A percentile compares a stretch with the other conserved stretches of the same genome.
Conservation (phyloP, 768 basidiomycete species). For the Boletus sp. region DNA sequence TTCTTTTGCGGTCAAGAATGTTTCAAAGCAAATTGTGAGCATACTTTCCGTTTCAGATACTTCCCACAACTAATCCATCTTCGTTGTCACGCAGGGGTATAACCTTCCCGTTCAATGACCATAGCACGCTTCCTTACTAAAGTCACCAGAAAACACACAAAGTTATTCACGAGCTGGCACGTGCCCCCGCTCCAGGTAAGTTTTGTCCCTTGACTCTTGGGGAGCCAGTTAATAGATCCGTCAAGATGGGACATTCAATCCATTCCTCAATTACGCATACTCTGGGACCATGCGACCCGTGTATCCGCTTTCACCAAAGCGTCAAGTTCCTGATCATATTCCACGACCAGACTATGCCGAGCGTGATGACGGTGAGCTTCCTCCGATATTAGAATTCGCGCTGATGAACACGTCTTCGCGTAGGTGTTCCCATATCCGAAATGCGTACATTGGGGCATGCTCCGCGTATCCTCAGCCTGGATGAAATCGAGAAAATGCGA, state of each 20-base stretch:
- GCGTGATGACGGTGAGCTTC: slow-evolving; percentile 52
- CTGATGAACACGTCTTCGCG: slow-evolving; percentile 3
- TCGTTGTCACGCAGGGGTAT: slow-evolving; percentile 24
- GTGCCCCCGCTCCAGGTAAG: slow-evolving; percentile 24
- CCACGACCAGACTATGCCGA: slow-evolving; percentile 83
- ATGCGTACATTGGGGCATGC: slow-evolving; percentile 55
- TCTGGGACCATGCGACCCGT: slow-evolving; percentile 78
- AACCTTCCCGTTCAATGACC: not conserved
- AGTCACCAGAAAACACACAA: slow-evolving; percentile 76
- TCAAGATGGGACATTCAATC: slow-evolving; percentile 75
- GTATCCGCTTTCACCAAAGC: slow-evolving; percentile 83
- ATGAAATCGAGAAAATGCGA: slow-evolving; percentile 90
- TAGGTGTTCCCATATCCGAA: slow-evolving; percentile 64
- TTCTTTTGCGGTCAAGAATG: slow-evolving; percentile 96
- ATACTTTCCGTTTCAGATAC: not conserved
- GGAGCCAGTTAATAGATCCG: not conserved
- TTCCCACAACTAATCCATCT: not conserved
- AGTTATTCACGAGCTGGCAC: slow-evolving; percentile 63
- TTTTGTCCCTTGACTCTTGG: not conserved
- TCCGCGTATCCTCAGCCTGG: slow-evolving; percentile 60
- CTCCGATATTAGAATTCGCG: not conserved
- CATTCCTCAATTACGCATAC: slow-evolving; percentile 73
- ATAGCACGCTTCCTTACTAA: not conserved
- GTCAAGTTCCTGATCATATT: slow-evolving; percentile 81
- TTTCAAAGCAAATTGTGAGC: slow-evolving; percentile 92